Percentiles rank a stretch among this genome's conserved stretches.
These are phyloP conservation scores for Diaporthe sp. DNA, from an alignment of 2,329 filamentous ascomycete species.

Conservation along the genomic window DNA sequence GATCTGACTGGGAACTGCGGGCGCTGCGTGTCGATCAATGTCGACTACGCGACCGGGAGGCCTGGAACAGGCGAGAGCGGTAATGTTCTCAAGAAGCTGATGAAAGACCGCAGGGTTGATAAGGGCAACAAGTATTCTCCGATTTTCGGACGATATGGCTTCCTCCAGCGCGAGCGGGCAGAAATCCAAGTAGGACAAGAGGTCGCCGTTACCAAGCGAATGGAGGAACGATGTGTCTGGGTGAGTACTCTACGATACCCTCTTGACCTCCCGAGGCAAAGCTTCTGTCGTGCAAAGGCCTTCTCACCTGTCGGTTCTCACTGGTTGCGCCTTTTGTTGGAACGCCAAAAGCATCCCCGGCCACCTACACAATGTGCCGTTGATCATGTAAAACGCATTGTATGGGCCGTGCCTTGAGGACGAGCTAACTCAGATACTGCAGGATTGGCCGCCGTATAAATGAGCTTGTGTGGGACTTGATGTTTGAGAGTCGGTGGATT, in stretches of 20 bases:
- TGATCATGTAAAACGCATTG: background rate
- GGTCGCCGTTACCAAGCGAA: slow-evolving; percentile 64
- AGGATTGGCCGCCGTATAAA: slow-evolving; percentile 39
- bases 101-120: slow-evolving; percentile 79
- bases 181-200: slow-evolving; percentile 68
- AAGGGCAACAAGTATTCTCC: slow-evolving; percentile 76
- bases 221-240: slow-evolving; percentile 37
- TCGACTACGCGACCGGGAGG: slow-evolving; percentile 78
- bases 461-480: background rate
- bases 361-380: background rate
- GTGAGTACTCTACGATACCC: background rate
- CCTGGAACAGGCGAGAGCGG: slow-evolving; percentile 69
- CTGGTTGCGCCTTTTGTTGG: background rate
- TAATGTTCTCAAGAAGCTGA: slow-evolving; percentile 77
- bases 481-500: background rate
- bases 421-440: slow-evolving; percentile 1
- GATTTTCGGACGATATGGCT: slow-evolving; percentile 81
- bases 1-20: slow-evolving; percentile 78
- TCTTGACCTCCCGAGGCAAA: background rate
- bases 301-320: background rate
- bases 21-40: slow-evolving; percentile 78
- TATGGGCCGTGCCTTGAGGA: background rate
- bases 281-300: background rate
- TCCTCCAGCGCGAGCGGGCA: slow-evolving; percentile 59
- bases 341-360: background rate